Evolutionary conservation across 139 green algal genomes (phyloP), one percentile per base, ranked within the genome.

Genomic region (Volvox africanus): DNA sequence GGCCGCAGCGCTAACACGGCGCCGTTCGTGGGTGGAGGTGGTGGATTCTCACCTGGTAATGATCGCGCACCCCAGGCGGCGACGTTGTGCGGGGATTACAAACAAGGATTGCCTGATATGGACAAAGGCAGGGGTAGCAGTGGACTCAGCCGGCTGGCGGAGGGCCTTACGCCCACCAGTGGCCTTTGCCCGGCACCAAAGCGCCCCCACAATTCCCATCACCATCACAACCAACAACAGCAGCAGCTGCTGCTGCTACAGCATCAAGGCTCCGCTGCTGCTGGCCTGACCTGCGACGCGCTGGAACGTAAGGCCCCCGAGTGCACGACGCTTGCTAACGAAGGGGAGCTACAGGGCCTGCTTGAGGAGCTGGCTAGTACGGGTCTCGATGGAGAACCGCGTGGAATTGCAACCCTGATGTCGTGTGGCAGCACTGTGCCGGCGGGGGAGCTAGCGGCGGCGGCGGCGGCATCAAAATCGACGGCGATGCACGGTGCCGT

Each of bases 361-460:
- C 33, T 87, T 19, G 61, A 55, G n/a, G 81, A 87, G n/a, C 81
- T 87, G 80, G 33, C 71, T 14, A 81, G 75, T 20, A 81, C 75
- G 14, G 75, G 32, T 79, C 71, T 79, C 26, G 35, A 30, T 12
- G 11, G 65, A 24, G 65, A 73, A 2, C 24, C 65, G 65, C 65
- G 65, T 24, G 65, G 65, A 28, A 73, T 73, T 28, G 11, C 65
- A 28, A 73, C 65, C 2, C 5, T 73, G 65, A 24, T 73, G 6
- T 24, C 65, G 2, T 73, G 65, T 28, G 65, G 65, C 21, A 73
- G 65, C 11, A 12, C 65, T 12, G 65, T 73, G 65, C 65, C 65
- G 65, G 65, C 2, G 21, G 65, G 65, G 21, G 11, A 73, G 65
- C 65, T 73, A 12, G 5, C 65, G 65, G 17, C 62, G n/a, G 9